Percentiles rank a stretch among this genome's conserved stretches.
phyloP scores from a whole-genome alignment of 1,139 yeast genomes.

The Blastobotrys buckinghamii region DNA sequence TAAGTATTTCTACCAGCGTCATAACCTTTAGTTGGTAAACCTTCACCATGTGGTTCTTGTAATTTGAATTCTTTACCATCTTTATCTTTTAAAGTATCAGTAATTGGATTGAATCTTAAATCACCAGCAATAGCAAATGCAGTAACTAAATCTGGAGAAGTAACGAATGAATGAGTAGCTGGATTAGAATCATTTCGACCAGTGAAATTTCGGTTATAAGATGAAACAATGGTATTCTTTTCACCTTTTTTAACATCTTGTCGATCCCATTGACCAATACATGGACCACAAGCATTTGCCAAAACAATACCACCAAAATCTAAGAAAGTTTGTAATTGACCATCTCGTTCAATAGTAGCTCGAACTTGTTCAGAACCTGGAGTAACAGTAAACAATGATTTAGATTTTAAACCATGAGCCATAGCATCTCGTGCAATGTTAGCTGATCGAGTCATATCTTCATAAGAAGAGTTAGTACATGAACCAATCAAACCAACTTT shows the following conservation, averaged over 20 bases:
- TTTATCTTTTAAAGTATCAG: slow-evolving; percentile 89
- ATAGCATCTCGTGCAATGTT: slow-evolving; percentile 90
- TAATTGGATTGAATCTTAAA: slow-evolving; percentile 95
- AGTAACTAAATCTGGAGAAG: slow-evolving; percentile 96
- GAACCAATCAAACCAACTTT: slow-evolving; percentile 97
- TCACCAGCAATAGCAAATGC: slow-evolving; percentile 97
- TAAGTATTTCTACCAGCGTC: slow-evolving; percentile 94
- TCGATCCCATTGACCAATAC: slow-evolving; percentile 99
- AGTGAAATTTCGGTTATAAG: slow-evolving; percentile 99
- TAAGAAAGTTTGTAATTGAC: slow-evolving; percentile 82
- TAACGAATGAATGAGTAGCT: slow-evolving; percentile 94
- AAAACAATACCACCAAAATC: slow-evolving; percentile 93
- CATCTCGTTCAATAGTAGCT: slow-evolving; percentile 98
- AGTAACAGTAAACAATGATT: slow-evolving; percentile 86
- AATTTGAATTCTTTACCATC: slow-evolving; percentile 95
- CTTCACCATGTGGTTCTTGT: slow-evolving; percentile 84
- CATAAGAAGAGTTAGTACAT: slow-evolving; percentile 98
- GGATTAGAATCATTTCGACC: slow-evolving; percentile 99
- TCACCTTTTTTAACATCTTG: slow-evolving; percentile 96
- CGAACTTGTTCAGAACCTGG: slow-evolving; percentile 99
- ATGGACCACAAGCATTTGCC: slow-evolving; percentile 99
- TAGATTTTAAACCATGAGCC: slow-evolving; percentile 83
- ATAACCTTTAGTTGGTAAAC: slow-evolving; percentile 90
- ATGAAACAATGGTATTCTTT: slow-evolving; percentile 95
- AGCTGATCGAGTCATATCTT: slow-evolving; percentile 98